Percentiles rank a stretch among this genome's conserved stretches.
phyloP scores from a whole-genome alignment of 169 alveolate genomes.

The Babesia ovis region DNA sequence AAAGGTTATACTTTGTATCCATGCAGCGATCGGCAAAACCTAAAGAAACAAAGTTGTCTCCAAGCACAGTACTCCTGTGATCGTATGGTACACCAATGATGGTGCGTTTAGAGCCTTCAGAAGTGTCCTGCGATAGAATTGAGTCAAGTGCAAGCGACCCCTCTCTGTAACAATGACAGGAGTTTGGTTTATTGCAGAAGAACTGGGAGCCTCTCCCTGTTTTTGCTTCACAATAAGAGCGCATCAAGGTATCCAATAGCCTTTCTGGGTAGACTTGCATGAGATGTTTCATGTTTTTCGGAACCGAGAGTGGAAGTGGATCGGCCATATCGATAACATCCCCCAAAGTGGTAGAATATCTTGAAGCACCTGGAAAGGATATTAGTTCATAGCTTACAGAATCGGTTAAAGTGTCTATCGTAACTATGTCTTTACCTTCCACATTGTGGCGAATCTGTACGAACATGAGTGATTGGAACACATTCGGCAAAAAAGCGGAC shows the following conservation, averaged over 20 bases:
- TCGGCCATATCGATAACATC: not conserved
- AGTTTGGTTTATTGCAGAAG: not conserved
- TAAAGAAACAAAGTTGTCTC: not conserved
- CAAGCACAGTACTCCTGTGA: not conserved
- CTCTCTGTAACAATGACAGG: conserved; percentile 7
- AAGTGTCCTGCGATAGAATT: not conserved
- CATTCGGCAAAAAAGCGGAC: not conserved
- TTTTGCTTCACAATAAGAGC: not conserved
- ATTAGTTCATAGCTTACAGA: no score
- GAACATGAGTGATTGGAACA: not conserved
- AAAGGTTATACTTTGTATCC: not conserved
- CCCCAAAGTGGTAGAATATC: no score
- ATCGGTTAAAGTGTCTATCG: not conserved
- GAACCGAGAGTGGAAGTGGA: not conserved
- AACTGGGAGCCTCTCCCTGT: not conserved
- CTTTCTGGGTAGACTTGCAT: not conserved
- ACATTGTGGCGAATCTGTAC: not conserved
- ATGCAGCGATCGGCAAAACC: not conserved
- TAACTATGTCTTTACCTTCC: conserved; percentile 6
- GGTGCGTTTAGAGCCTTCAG: not conserved
- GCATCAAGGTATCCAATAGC: conserved; percentile 18
- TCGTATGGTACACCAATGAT: conserved; percentile 8
- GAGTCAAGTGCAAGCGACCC: conserved; percentile 1
- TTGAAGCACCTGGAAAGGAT: no score
- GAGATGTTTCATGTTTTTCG: not conserved